A percentile compares a stretch with the other conserved stretches of the same genome.
Evolutionary conservation across 345 rosid species (phyloP).

Genomic region (Populus simonii): DNA sequence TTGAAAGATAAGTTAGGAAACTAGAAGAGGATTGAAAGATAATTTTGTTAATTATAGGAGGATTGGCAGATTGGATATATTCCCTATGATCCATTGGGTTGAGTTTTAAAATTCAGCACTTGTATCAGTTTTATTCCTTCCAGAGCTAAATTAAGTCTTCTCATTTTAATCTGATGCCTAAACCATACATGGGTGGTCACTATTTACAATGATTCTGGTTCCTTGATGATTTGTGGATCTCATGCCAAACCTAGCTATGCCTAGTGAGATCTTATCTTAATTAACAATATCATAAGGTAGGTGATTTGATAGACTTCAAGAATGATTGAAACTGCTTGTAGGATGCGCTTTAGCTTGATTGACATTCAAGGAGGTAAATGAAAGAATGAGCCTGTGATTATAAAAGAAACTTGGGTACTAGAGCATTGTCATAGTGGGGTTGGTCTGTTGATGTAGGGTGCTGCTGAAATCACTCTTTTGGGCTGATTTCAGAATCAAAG

Average conservation of each 20-base stretch:
- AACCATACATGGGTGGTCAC: neutral
- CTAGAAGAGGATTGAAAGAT: neutral
- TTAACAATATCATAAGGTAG: neutral
- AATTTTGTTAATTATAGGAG: neutral
- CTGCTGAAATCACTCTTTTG: neutral
- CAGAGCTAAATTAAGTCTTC: neutral
- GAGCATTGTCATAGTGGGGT: neutral
- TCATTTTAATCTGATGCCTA: neutral
- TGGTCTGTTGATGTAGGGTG: neutral
- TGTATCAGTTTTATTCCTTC: neutral
- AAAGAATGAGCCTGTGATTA: neutral
- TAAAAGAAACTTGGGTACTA: neutral
- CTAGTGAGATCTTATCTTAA: neutral
- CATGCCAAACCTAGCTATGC: neutral
- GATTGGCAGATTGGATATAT: neutral
- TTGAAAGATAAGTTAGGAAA: neutral
- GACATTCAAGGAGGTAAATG: neutral
- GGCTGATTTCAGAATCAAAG: neutral
- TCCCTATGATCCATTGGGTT: neutral
- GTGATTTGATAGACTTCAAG: neutral
- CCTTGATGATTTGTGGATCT: neutral
- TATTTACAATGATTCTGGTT: neutral
- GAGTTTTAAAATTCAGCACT: neutral
- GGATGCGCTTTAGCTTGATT: neutral
- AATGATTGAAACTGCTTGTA: neutral